A percentile compares a stretch with the other conserved stretches of the same genome.
Conservation (phyloP, 1,284 basidiomycete genomes). For the Spongispora temasekensis region DNA sequence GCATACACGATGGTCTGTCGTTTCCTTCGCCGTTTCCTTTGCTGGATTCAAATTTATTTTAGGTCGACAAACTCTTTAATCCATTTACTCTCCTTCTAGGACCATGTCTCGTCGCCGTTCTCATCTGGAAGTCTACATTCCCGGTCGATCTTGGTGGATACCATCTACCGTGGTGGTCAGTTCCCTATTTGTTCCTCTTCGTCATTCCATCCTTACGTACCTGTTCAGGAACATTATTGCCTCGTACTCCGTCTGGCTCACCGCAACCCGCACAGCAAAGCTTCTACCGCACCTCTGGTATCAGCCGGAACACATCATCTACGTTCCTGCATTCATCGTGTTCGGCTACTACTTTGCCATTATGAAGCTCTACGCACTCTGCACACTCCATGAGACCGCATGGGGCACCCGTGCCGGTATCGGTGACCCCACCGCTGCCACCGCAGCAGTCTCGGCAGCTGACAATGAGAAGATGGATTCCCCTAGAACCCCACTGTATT, state of each 20-base stretch:
- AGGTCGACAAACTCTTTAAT: conserved; percentile 91
- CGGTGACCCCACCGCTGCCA: conserved; percentile 12
- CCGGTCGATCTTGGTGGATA: conserved; percentile 74
- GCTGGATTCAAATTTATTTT: background rate
- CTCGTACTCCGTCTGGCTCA: conserved; percentile 80
- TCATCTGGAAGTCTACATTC: conserved; percentile 80
- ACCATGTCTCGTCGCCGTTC: conserved; percentile 72
- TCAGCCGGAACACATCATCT: conserved; percentile 81
- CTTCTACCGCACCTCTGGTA: conserved; percentile 87
- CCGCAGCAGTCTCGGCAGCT: background rate
- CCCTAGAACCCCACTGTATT: too few species aligned
- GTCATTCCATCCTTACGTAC: conserved; percentile 6
- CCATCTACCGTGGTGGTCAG: conserved; percentile 87
- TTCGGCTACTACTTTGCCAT: conserved; percentile 89
- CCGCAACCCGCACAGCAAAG: conserved; percentile 83
- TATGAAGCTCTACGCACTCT: conserved; percentile 81
- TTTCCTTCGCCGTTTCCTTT: conserved; percentile 4
- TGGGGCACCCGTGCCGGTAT: conserved; percentile 2
- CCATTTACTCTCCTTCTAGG: conserved; percentile 86
- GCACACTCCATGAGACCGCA: background rate
- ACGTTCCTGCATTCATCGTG: conserved; percentile 88
- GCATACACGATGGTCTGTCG: conserved; percentile 80
- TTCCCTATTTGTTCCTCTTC: conserved; percentile 3
- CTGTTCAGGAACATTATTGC: conserved; percentile 68
- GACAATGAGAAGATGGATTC: background rate